Conservation (phyloP, 106 monocot species). For the Acorus gramineus region DNA sequence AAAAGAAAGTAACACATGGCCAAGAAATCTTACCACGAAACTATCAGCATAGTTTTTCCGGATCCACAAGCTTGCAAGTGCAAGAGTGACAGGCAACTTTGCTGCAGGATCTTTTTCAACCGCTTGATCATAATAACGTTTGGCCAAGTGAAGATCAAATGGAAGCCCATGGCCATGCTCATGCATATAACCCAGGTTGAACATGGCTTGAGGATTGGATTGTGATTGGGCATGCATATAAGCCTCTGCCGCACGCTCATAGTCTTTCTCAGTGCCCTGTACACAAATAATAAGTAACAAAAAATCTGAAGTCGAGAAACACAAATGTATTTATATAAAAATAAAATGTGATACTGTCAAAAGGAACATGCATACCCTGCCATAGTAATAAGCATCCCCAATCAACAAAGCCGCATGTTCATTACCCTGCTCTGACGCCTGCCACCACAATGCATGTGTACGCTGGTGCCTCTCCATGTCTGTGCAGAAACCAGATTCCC, state of each 20-base stretch:
- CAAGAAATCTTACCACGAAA: constrained; percentile 54
- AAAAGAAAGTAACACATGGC: background rate
- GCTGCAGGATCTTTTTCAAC: constrained; percentile 63
- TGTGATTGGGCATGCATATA: constrained; percentile 86
- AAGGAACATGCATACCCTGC: constrained; percentile 44
- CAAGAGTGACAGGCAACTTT: constrained; percentile 76
- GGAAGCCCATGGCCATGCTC: constrained; percentile 95
- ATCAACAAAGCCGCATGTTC: constrained; percentile 93
- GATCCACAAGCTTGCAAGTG: constrained; percentile 79
- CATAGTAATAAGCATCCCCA: constrained; percentile 99
- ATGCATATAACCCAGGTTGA: constrained; percentile 98
- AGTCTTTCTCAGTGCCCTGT: constrained; percentile 81
- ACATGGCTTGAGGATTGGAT: constrained; percentile 90
- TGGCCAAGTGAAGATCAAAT: constrained; percentile 86
- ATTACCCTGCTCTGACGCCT: constrained; percentile 97
- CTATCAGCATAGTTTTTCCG: constrained; percentile 63
- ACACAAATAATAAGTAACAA: constrained; percentile 2
- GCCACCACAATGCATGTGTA: constrained; percentile 92
- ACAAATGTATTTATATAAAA: background rate
- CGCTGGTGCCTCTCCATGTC: constrained; percentile 79
- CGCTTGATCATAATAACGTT: constrained; percentile 91
- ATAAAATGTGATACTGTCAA: background rate
- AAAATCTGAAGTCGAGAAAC: background rate
- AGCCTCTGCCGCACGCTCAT: constrained; percentile 90
- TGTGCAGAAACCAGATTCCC: constrained; percentile 81